Conservation (phyloP, 495 filamentous ascomycete species). For the Tetracladium setigerum region DNA sequence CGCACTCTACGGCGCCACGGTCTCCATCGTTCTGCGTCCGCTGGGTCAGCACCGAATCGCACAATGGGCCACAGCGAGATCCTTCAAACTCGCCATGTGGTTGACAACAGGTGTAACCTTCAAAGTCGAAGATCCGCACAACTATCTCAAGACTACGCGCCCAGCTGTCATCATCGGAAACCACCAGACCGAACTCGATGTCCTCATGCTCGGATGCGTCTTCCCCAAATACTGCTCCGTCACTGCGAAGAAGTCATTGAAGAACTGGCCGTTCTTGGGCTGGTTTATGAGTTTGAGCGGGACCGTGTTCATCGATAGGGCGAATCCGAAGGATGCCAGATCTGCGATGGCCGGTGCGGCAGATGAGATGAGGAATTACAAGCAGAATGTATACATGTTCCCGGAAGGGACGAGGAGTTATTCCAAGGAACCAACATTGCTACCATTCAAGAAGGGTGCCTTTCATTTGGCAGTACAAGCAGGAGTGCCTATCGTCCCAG, state of each 20-base stretch:
- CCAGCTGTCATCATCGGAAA: conserved; percentile 91
- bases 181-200: conserved; percentile 92
- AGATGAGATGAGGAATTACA: conserved; percentile 61
- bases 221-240: conserved; percentile 91
- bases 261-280: conserved; percentile 76
- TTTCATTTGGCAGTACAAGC: conserved; percentile 95
- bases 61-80: conserved; percentile 77
- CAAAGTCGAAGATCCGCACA: conserved; percentile 58
- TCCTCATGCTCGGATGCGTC: conserved; percentile 77
- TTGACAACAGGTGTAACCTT: conserved; percentile 73
- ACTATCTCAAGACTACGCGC: conserved; percentile 54
- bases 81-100: conserved; percentile 77
- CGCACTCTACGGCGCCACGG: conserved; percentile 71
- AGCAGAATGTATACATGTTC: conserved; percentile 90
- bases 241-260: conserved; percentile 83
- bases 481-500: conserved; percentile 82
- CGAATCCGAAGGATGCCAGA: conserved; percentile 71
- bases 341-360: conserved; percentile 80
- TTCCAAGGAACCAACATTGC: conserved; percentile 64
- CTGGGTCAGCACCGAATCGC: conserved; percentile 65
- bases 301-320: conserved; percentile 90
- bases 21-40: conserved; percentile 62
- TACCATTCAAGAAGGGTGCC: conserved; percentile 96
- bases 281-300: conserved; percentile 94
- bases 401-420: conserved; percentile 93